Conservation (phyloP, 495 filamentous ascomycete species). For the Apiosordaria backusii region DNA sequence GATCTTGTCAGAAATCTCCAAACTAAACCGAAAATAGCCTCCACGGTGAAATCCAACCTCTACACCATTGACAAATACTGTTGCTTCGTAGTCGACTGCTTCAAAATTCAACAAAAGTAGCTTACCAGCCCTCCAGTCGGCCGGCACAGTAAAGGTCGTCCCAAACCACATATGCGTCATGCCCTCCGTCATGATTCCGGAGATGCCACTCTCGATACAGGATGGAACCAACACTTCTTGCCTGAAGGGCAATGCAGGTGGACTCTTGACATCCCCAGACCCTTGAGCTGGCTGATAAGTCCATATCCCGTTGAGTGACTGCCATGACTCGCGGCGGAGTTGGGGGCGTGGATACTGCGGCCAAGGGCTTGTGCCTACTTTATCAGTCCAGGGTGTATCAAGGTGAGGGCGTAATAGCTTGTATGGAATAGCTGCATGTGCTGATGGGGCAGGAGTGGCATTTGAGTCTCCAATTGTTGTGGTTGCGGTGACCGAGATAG, state of each 20-base stretch:
- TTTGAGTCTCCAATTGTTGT: background rate
- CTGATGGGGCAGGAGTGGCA: background rate
- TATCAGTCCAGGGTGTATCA: conserved; percentile 59
- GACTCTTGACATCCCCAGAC: conserved; percentile 38
- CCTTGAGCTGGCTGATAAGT: conserved; percentile 50
- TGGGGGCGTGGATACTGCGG: conserved; percentile 64
- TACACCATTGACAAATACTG: conserved; percentile 59
- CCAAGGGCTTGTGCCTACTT: conserved; percentile 62
- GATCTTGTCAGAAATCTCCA: conserved; percentile 56
- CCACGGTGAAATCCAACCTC: conserved; percentile 54
- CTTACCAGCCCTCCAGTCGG: conserved; percentile 38
- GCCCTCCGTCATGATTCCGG: conserved; percentile 50
- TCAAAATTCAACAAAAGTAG: conserved; percentile 61
- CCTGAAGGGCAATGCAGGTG: conserved; percentile 41
- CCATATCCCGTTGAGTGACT: conserved; percentile 65
- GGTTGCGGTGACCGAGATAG: background rate
- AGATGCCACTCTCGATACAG: conserved; percentile 54
- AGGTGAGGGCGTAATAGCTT: conserved; percentile 42
- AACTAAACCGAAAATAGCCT: conserved; percentile 58
- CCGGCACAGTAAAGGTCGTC: conserved; percentile 54
- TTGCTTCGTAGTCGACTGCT: conserved; percentile 65
- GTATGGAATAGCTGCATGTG: conserved; percentile 20
- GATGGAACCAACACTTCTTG: conserved; percentile 59
- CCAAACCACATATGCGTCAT: conserved; percentile 57
- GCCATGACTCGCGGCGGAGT: conserved; percentile 55